Base-by-base conservation (phyloP, 306 rosid genomes). In the Medicago arabica region DNA sequence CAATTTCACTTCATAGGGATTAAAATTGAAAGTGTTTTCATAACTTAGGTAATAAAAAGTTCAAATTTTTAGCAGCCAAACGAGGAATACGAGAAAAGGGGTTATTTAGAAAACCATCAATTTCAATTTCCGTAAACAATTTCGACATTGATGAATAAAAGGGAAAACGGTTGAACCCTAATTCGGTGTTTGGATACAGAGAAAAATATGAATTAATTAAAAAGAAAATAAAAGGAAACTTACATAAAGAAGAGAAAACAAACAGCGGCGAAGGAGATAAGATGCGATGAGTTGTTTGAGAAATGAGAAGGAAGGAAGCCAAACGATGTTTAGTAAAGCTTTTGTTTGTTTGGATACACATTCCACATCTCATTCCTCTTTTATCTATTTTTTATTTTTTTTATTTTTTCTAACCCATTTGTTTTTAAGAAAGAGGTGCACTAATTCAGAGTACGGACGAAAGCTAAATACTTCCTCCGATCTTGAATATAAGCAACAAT, bases 101-200 rank as follows among this genome's bases (percentile, higher is more conserved):
- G 38, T 39, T 9, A 67, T 57, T 67, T 10, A 67, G 50, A 39
- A 60, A 67, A 66, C 31, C 34, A 7, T 46, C 34, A 65, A 57
- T 36, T 62, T 65, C 36, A 15, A 63, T 74, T 8, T 46, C 8
- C 59, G 40, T 65, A 9, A 69, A 18, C 9, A 59, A 72, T 21
- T 41, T 64, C 38, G 2, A 59, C 31, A 75, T 2, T 64, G 79
- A 58, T 15, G 70, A 75, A 17, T 39, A 34, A 57, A 9, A 46
- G 75, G 67, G 28, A 25, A 3, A 60, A 18, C 10, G 69, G 80
- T 63, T 6, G 44, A 76, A 74, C 80, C 81, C 68, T 81, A 81
- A 47, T 59, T 57, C 36, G 18, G 44, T 65, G 86, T 71, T 85
- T 83, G 87, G 84, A 41, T 53, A 64, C n/a, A 12, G 31, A 14